Evolutionary conservation across 179 eudicot genomes (phyloP).

Genomic region (Gypsophila paniculata): DNA sequence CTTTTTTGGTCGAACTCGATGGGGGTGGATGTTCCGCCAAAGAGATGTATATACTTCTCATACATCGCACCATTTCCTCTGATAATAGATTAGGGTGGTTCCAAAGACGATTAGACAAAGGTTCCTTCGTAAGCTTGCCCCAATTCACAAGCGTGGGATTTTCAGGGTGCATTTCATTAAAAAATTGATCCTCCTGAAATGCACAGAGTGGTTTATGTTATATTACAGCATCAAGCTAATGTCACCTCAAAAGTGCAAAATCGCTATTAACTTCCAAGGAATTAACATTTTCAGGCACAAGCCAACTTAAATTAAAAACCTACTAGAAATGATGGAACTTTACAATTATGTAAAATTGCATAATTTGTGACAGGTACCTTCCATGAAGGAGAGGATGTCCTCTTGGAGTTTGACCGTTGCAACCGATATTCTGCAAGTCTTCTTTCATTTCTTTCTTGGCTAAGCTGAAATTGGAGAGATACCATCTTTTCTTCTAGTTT

Average conservation of each 20-base stretch:
- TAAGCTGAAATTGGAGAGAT: slow-evolving; percentile 35
- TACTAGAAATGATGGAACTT: not conserved
- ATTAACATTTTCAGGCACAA: not conserved
- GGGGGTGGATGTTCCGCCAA: slow-evolving; percentile 32
- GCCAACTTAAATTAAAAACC: not conserved
- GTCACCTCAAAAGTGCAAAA: too few species aligned
- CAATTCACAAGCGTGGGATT: slow-evolving; percentile 18
- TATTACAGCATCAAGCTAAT: not conserved
- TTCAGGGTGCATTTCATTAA: slow-evolving; percentile 23
- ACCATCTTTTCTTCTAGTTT: slow-evolving; percentile 34
- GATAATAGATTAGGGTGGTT: slow-evolving; percentile 36
- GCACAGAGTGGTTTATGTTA: not conserved
- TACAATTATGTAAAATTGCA: not conserved
- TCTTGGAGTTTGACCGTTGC: slow-evolving; percentile 28
- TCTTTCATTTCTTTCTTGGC: slow-evolving; percentile 40
- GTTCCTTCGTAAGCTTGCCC: slow-evolving; percentile 28
- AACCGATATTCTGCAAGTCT: slow-evolving; percentile 33
- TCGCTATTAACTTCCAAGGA: too few species aligned
- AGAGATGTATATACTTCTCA: slow-evolving; percentile 40
- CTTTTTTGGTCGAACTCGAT: slow-evolving; percentile 1
- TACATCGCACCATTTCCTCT: slow-evolving; percentile 44
- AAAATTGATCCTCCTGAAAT: slow-evolving; percentile 23
- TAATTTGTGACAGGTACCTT: slow-evolving; percentile 22
- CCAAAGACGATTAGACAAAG: slow-evolving; percentile 31
- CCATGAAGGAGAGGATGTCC: slow-evolving; percentile 23